Conservation (phyloP, 75 land plant genomes). For the Isoetes taiwanensis region DNA sequence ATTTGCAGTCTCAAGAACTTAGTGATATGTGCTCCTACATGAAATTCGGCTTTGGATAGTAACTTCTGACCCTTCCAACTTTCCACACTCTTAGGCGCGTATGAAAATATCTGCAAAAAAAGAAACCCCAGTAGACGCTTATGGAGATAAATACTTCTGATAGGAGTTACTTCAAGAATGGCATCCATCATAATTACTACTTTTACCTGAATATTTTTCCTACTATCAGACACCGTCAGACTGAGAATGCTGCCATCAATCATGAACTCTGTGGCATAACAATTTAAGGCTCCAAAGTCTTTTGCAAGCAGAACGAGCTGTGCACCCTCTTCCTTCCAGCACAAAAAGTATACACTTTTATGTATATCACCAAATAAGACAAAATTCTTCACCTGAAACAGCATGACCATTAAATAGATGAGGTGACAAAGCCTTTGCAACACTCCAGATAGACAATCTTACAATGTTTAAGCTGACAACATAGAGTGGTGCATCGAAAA, state of each 20-base stretch:
- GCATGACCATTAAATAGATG: background rate
- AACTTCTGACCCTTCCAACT: constrained; percentile 99
- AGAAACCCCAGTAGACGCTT: too few relatives aligned
- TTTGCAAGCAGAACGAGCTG: constrained; percentile 80
- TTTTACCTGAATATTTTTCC: constrained; percentile 91
- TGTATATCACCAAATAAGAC: constrained; percentile 87
- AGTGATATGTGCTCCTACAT: constrained; percentile 77
- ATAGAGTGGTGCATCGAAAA: constrained; percentile 84
- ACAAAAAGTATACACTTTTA: constrained; percentile 90
- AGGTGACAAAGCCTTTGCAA: background rate
- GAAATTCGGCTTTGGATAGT: constrained; percentile 89
- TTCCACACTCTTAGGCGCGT: constrained; percentile 87
- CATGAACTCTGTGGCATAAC: constrained; percentile 90
- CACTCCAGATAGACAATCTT: too few relatives aligned
- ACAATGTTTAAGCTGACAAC: constrained; percentile 98
- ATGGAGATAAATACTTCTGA: too few relatives aligned
- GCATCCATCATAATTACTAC: too few relatives aligned
- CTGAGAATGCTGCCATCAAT: constrained; percentile 95
- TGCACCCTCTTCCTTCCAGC: constrained; percentile 95
- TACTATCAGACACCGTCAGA: constrained; percentile 86
- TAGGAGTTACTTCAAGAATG: too few relatives aligned
- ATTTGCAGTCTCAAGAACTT: constrained; percentile 78
- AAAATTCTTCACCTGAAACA: constrained; percentile 83
- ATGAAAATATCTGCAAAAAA: constrained; percentile 92
- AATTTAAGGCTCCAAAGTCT: constrained; percentile 89